Conservation (phyloP, 169 alveolate species). For the Cyclospora cayetanensis region DNA sequence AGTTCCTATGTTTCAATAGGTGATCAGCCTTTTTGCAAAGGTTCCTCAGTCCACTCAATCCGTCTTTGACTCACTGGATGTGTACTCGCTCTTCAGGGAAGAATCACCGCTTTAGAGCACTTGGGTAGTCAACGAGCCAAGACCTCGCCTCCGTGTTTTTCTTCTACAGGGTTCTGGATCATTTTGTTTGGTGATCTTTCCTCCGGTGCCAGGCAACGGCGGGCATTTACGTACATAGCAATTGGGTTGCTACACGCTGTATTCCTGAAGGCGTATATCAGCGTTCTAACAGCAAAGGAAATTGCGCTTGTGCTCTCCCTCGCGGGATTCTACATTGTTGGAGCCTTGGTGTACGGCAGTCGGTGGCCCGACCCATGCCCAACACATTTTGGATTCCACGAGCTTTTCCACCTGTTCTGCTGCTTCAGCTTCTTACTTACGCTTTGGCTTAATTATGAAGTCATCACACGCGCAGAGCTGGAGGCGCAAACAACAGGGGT, state of each 20-base stretch:
- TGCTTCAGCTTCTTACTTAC: constrained; percentile 54
- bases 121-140: too few species aligned
- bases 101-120: too few species aligned
- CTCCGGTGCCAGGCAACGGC: constrained; percentile 54
- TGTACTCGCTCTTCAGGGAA: too few species aligned
- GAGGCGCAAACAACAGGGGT: too few species aligned
- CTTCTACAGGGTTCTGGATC: constrained; percentile 39
- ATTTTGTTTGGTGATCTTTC: constrained; percentile 54
- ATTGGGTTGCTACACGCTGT: constrained; percentile 68
- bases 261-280: constrained; percentile 28
- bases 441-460: constrained; percentile 70
- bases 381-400: constrained; percentile 65
- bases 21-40: too few species aligned
- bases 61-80: too few species aligned
- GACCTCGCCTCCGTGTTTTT: too few species aligned
- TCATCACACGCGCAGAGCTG: constrained; percentile 61
- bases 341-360: constrained; percentile 62
- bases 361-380: constrained; percentile 72
- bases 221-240: constrained; percentile 60
- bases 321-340: constrained; percentile 54
- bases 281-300: constrained; percentile 52
- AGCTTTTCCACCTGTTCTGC: constrained; percentile 68
- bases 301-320: constrained; percentile 1
- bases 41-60: too few species aligned
- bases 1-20: too few species aligned